Evolutionary conservation across 2,329 filamentous ascomycete species (phyloP).

Genomic region (Sphaceloma murrayae): DNA sequence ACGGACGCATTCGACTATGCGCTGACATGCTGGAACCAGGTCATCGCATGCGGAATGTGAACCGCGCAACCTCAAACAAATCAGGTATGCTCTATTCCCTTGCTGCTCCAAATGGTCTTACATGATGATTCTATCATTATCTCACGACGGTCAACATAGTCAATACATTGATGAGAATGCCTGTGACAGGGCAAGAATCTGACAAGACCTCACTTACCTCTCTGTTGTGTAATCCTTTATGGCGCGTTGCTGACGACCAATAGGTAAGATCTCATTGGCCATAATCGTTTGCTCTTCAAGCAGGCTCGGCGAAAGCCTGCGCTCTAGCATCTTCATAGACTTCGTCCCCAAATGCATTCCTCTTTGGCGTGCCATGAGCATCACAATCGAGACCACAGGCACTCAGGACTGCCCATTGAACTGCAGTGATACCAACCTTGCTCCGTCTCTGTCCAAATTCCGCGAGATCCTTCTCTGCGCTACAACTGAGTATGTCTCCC

Average conservation of each 20-base stretch:
- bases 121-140: constrained; percentile 30
- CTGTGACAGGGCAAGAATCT: constrained; percentile 27
- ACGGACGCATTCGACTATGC: constrained; percentile 23
- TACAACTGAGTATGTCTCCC: constrained; percentile 53
- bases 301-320: not conserved
- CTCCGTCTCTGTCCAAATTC: constrained; percentile 42
- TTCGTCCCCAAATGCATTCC: constrained; percentile 7
- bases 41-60: too few species aligned
- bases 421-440: constrained; percentile 50
- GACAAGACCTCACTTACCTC: constrained; percentile 14
- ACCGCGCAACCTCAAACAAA: too few species aligned
- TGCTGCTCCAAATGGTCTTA: constrained; percentile 12
- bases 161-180: constrained; percentile 33
- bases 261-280: too few species aligned
- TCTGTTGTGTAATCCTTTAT: not conserved
- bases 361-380: constrained; percentile 20
- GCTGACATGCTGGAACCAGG: too few species aligned
- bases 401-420: constrained; percentile 55
- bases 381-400: constrained; percentile 48
- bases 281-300: not conserved
- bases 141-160: constrained; percentile 37
- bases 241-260: not conserved
- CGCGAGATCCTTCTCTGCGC: constrained; percentile 41
- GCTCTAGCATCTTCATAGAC: constrained; percentile 4
- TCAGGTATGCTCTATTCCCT: too few species aligned